A percentile compares a stretch with the other conserved stretches of the same genome.
These are phyloP conservation scores for Punica granatum DNA, from an alignment of 345 rosid species.

Conservation along the genomic window DNA sequence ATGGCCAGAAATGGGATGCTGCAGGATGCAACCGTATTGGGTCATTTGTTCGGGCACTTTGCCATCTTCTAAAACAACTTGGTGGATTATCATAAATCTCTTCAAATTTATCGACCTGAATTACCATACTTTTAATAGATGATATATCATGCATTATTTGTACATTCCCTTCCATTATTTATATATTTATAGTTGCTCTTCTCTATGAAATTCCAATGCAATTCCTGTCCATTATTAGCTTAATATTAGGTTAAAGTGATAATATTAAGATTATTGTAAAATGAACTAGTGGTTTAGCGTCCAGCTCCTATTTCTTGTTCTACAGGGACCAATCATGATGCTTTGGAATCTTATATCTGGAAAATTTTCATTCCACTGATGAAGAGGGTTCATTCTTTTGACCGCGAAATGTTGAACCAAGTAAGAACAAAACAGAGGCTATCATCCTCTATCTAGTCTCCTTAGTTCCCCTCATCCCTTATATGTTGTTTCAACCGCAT, in stretches of 20 bases:
- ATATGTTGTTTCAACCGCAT: constrained; percentile 19
- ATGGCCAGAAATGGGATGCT: constrained; percentile 33
- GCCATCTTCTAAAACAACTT: constrained; percentile 56
- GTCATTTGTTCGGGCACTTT: constrained; percentile 61
- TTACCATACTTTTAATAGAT: not conserved
- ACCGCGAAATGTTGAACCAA: constrained; percentile 63
- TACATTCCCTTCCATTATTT: not conserved
- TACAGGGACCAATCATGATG: constrained; percentile 32
- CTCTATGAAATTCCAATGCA: not conserved
- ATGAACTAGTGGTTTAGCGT: not conserved
- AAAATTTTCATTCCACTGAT: constrained; percentile 59
- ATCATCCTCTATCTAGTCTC: constrained; percentile 2
- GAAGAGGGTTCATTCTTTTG: constrained; percentile 53
- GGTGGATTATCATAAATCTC: constrained; percentile 34
- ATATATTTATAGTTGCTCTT: not conserved
- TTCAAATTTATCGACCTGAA: not conserved
- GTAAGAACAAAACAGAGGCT: constrained; percentile 21
- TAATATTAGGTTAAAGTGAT: not conserved
- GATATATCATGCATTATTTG: not conserved
- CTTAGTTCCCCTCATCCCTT: constrained; percentile 8
- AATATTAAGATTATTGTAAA: not conserved
- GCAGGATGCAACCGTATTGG: constrained; percentile 26
- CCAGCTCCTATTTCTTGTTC: not conserved
- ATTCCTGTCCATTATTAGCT: not conserved
- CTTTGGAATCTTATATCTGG: constrained; percentile 52